phyloP scores from a whole-genome alignment of 768 basidiomycete species.

The Pisolithus sp. region DNA sequence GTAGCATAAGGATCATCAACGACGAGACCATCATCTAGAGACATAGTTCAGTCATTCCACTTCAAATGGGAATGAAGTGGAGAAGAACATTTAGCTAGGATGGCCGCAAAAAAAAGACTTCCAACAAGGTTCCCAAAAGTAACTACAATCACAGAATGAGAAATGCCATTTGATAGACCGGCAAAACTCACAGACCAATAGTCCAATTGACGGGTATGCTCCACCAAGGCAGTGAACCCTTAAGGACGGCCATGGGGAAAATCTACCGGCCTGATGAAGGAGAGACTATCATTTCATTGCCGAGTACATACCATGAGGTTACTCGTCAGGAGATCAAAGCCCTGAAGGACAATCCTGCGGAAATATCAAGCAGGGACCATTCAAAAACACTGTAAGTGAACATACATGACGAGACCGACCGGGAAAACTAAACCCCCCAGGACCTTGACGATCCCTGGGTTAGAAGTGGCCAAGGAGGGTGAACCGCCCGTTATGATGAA shows the following conservation, averaged over 20 bases:
- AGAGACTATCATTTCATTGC: background rate
- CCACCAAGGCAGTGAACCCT: constrained; percentile 64
- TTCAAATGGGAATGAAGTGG: background rate
- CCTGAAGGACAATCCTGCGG: constrained; percentile 64
- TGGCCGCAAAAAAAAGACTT: constrained; percentile 61
- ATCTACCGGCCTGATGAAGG: constrained; percentile 33
- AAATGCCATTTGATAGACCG: background rate
- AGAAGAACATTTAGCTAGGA: constrained; percentile 57
- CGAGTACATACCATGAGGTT: constrained; percentile 58
- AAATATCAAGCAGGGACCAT: background rate
- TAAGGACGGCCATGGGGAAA: constrained; percentile 63
- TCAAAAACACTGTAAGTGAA: background rate
- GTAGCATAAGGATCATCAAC: constrained; percentile 51
- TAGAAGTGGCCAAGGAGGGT: constrained; percentile 38
- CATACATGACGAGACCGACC: constrained; percentile 68
- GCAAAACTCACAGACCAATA: constrained; percentile 40
- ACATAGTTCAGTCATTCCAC: background rate
- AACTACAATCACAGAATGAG: constrained; percentile 35
- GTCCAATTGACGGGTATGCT: constrained; percentile 61
- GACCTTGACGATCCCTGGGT: constrained; percentile 64
- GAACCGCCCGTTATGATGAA: constrained; percentile 59
- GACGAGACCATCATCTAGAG: constrained; percentile 52
- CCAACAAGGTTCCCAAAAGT: constrained; percentile 65
- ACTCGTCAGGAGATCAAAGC: constrained; percentile 65
- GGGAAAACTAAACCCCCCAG: constrained; percentile 68